Base-by-base conservation (phyloP, 805 yeast genomes). In the Yarrowia keelungensis region DNA sequence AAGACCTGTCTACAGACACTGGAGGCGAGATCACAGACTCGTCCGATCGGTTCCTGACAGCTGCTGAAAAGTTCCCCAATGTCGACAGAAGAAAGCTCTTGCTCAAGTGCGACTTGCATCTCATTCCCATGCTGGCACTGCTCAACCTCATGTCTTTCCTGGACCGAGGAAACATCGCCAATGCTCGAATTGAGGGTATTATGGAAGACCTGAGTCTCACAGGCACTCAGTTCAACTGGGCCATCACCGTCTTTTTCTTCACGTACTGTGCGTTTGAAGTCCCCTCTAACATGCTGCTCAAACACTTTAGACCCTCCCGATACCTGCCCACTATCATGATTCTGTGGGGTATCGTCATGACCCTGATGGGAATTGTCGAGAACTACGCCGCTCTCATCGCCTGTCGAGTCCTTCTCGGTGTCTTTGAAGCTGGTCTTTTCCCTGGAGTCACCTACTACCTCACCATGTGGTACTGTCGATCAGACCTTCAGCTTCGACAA, bases 161-260 rank as follows among this genome's bases (percentile, higher is more conserved):
- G 67, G 87, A 84, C 74, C 72, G 87, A 67, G 83, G 83, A 71
- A 84, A 84, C 70, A 82, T 85, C 71, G 87, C 86, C 8, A 81
- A 83, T 72, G 87, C 87, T 2, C 77, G 84, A 70, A 77, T 84
- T 56, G 86, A 84, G 47, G 86, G 85, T n/a, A 73, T 84, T 69
- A 79, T 79, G 71, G 76, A 77, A 11, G 86, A 83, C 69, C 74
- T 71, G 19, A 61, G 68, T 32, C 75, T 84, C 58, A 69, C 72
- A 5, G 74, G 75, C 3, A 50, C 69, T 22, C 75, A 73, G 59
- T 73, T 71, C 70, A 72, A 82, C 71, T 76, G 83, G 39, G 75
- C 80, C 73, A 78, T 83, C 54, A 80, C 84, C 9, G 78, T 82
- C 56, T 78, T 84, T 51, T 84, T 71, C 68, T 49, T 74, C 45